Evolutionary conservation across 352 stramenopile genomes (phyloP).

Genomic region (Globisporangium spinosum): DNA sequence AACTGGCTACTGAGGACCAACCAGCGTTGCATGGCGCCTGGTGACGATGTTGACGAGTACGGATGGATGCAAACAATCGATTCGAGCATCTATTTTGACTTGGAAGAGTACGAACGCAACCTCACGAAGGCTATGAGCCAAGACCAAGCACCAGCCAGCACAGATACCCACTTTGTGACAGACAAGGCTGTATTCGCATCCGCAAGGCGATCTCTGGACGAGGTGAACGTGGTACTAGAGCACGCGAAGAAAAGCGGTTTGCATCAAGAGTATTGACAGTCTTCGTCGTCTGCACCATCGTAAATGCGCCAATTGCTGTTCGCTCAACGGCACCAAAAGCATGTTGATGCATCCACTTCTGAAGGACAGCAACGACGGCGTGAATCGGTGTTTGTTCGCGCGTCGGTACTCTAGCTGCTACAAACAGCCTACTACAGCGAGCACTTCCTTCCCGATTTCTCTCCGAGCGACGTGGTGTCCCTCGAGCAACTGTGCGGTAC

Average conservation of each 20-base stretch:
- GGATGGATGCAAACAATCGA: slow-evolving; percentile 11
- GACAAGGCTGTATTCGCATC: slow-evolving; percentile 15
- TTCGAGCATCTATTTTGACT: slow-evolving; percentile 37
- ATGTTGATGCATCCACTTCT: neutral
- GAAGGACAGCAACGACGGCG: slow-evolving; percentile 1
- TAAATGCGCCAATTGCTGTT: neutral
- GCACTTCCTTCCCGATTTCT: slow-evolving; percentile 23
- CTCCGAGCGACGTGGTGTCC: slow-evolving; percentile 16
- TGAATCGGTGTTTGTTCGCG: slow-evolving; percentile 27
- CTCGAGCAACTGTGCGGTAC: slow-evolving; percentile 33
- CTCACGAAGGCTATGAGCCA: slow-evolving; percentile 7
- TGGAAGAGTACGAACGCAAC: slow-evolving; percentile 33
- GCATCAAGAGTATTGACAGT: neutral
- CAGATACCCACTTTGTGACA: neutral
- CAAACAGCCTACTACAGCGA: slow-evolving; percentile 34
- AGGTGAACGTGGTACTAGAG: slow-evolving; percentile 3
- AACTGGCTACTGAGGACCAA: slow-evolving; percentile 26
- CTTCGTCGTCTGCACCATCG: neutral
- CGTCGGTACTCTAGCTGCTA: slow-evolving; percentile 37
- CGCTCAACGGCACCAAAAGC: neutral
- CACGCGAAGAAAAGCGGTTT: neutral
- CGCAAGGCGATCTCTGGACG: neutral
- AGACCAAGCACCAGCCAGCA: slow-evolving; percentile 11
- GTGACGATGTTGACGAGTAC: neutral
- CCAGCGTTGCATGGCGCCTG: neutral